phyloP scores from a whole-genome alignment of 139 green algal species.

The Bryopsis sp. region DNA sequence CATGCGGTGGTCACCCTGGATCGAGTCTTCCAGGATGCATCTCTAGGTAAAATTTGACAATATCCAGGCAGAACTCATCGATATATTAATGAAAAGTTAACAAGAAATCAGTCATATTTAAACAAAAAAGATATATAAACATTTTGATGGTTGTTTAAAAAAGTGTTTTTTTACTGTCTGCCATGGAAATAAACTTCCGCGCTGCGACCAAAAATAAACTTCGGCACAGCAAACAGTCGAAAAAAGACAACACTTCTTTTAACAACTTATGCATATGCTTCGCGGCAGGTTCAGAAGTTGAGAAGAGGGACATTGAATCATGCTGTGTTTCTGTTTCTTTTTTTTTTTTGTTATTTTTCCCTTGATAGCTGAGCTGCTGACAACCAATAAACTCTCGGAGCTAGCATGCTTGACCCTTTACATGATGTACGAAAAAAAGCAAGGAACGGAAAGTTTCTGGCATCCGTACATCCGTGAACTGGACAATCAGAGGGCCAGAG shows the following conservation, averaged over 20 bases:
- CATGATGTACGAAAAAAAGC: constrained; percentile 94
- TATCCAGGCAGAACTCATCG: neutral
- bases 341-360: constrained; percentile 14
- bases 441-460: constrained; percentile 60
- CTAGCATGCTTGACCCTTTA: constrained; percentile 82
- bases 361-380: constrained; percentile 76
- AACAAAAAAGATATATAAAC: neutral
- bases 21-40: constrained; percentile 68
- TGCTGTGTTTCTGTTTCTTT: neutral
- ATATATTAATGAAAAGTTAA: neutral
- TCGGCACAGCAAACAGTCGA: neutral
- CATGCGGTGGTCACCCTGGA: constrained; percentile 75
- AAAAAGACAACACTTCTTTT: neutral
- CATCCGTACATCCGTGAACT: constrained; percentile 69
- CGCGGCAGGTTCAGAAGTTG: neutral
- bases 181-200: neutral
- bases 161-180: neutral
- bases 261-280: constrained; percentile 3
- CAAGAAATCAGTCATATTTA: neutral
- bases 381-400: constrained; percentile 84
- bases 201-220: neutral
- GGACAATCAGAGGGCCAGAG: constrained; percentile 7
- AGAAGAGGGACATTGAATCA: neutral
- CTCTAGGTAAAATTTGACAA: constrained; percentile 24
- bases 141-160: neutral